phyloP scores from a whole-genome alignment of 352 stramenopile genomes.

The Peronospora destructor region DNA sequence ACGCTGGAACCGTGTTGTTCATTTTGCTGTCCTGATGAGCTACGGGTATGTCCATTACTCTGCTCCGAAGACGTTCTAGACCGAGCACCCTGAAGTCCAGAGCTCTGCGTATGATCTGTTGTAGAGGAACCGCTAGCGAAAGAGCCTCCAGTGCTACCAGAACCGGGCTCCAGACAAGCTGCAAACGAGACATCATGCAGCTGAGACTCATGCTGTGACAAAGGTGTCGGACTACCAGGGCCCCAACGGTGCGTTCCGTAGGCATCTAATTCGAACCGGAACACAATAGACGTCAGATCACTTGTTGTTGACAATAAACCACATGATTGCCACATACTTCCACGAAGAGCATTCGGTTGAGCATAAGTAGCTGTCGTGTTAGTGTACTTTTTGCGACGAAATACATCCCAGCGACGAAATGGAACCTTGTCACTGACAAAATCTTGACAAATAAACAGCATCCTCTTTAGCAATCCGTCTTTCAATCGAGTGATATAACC shows the following conservation, averaged over 20 bases:
- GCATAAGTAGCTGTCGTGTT: conserved; percentile 35
- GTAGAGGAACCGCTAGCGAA: conserved; percentile 16
- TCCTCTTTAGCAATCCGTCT: not conserved
- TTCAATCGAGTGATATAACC: no score
- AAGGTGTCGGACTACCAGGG: conserved; percentile 38
- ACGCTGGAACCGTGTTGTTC: conserved; percentile 13
- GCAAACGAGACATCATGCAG: conserved; percentile 19
- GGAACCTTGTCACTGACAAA: conserved; percentile 73
- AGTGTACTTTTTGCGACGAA: conserved; percentile 56
- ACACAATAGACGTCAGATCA: not conserved
- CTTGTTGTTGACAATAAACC: not conserved
- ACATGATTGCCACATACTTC: conserved; percentile 21
- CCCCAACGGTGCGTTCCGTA: conserved; percentile 70
- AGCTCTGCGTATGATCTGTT: conserved; percentile 23
- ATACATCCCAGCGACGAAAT: conserved; percentile 80
- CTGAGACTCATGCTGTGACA: conserved; percentile 24
- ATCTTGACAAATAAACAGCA: conserved; percentile 31
- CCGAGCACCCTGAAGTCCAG: conserved; percentile 16
- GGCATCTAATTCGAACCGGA: conserved; percentile 20
- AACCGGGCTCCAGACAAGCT: conserved; percentile 23
- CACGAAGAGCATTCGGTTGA: conserved; percentile 29
- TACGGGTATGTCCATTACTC: conserved; percentile 23
- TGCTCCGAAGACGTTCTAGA: conserved; percentile 16
- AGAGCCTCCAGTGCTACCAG: conserved; percentile 14
- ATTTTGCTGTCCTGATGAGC: conserved; percentile 25